Conservation (phyloP, 177 flowering plant genomes). For the Vitis hybrid region DNA sequence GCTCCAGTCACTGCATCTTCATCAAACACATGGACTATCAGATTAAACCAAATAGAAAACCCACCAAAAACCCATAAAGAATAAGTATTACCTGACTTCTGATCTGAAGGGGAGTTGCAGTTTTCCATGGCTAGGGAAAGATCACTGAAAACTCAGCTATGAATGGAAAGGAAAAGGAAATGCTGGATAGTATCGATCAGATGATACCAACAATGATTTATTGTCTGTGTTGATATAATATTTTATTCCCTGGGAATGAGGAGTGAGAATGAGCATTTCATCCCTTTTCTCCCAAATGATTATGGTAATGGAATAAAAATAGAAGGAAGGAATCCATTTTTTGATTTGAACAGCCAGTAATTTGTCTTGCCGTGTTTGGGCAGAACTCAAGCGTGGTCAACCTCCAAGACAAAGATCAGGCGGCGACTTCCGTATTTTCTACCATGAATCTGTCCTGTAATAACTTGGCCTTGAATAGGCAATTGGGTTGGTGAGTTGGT, state of each 20-base stretch:
- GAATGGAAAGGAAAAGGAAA: not conserved
- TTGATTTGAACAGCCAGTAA: not conserved
- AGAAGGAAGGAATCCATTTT: not conserved
- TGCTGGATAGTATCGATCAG: not conserved
- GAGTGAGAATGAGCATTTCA: no score
- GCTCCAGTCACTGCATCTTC: slow-evolving; percentile 18
- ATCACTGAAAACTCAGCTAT: not conserved
- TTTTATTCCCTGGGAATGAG: no score
- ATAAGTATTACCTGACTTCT: slow-evolving; percentile 11
- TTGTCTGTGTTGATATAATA: no score
- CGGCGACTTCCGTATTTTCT: not conserved
- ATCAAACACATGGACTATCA: not conserved
- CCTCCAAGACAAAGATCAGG: not conserved
- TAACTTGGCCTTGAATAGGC: no score
- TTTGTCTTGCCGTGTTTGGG: slow-evolving; percentile 7
- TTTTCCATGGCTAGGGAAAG: not conserved
- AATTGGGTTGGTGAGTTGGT: no score
- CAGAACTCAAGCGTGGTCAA: not conserved
- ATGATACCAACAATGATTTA: no score
- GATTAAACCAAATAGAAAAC: not conserved
- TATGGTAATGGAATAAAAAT: no score
- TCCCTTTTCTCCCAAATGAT: no score
- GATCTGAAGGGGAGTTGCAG: slow-evolving; percentile 8
- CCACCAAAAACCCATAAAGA: not conserved
- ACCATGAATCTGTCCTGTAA: not conserved